phyloP scores from a whole-genome alignment of 1,284 basidiomycete genomes.

The Leccinum fuscescens region DNA sequence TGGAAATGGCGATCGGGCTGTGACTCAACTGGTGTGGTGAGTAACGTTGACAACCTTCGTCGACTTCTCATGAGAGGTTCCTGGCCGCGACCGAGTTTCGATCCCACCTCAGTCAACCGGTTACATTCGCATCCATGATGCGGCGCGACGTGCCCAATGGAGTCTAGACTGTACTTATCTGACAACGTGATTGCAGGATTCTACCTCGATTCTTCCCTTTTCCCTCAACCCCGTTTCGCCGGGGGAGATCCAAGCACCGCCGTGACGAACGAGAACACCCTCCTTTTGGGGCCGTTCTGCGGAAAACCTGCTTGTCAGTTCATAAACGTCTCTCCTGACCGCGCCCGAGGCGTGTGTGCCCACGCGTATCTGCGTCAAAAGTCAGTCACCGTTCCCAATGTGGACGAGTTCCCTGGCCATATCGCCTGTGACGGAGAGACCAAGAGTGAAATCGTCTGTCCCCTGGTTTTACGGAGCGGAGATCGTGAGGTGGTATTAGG shows the following conservation, averaged over 20 bases:
- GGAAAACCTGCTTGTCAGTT: constrained; percentile 87
- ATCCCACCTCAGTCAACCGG: not conserved
- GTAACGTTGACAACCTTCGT: constrained; percentile 25
- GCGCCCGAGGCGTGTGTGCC: constrained; percentile 76
- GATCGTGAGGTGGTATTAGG: constrained; percentile 52
- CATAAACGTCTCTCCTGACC: constrained; percentile 60
- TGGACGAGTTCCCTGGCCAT: constrained; percentile 81
- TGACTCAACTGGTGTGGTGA: constrained; percentile 92
- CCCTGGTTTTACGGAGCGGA: constrained; percentile 50
- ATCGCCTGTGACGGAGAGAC: constrained; percentile 88
- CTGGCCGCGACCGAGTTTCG: not conserved
- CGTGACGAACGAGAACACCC: constrained; percentile 20
- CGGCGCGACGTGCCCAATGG: not conserved
- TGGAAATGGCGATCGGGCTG: constrained; percentile 59
- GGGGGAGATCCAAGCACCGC: constrained; percentile 13
- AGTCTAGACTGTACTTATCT: constrained; percentile 5
- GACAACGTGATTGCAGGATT: constrained; percentile 57
- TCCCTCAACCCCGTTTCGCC: constrained; percentile 47
- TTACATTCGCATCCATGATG: not conserved
- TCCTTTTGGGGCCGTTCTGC: constrained; percentile 82
- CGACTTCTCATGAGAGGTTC: not conserved
- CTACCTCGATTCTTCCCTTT: constrained; percentile 69
- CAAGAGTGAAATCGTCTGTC: constrained; percentile 83
- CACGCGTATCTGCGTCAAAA: constrained; percentile 61
- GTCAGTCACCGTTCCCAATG: constrained; percentile 68